These are phyloP conservation scores for Candida pseudoglaebosa DNA, from an alignment of 805 yeast species.

Conservation along the genomic window DNA sequence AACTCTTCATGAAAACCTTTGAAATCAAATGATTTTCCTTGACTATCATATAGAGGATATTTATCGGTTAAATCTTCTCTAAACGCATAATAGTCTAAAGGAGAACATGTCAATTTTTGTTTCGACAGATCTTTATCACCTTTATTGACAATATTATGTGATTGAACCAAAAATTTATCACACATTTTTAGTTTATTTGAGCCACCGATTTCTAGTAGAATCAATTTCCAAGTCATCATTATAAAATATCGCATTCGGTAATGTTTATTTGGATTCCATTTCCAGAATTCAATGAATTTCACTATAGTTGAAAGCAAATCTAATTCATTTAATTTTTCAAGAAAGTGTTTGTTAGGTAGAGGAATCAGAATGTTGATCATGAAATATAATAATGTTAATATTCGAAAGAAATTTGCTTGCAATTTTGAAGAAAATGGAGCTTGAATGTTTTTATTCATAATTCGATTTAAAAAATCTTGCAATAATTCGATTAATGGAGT, in stretches of 20 bases:
- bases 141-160: slow-evolving; percentile 32
- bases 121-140: slow-evolving; percentile 18
- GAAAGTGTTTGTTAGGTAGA: slow-evolving; percentile 11
- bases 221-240: slow-evolving; percentile 48
- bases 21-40: slow-evolving; percentile 14
- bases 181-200: slow-evolving; percentile 33
- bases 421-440: slow-evolving; percentile 2
- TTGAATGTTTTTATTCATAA: background rate
- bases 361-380: slow-evolving; percentile 22
- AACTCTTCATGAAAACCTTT: slow-evolving; percentile 19
- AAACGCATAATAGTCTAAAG: slow-evolving; percentile 80
- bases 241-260: slow-evolving; percentile 57
- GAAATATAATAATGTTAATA: slow-evolving; percentile 34
- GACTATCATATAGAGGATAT: slow-evolving; percentile 71
- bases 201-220: slow-evolving; percentile 64
- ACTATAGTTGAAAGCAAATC: slow-evolving; percentile 45
- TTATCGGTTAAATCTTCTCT: slow-evolving; percentile 69
- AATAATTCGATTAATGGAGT: slow-evolving; percentile 7
- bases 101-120: slow-evolving; percentile 54
- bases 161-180: slow-evolving; percentile 43
- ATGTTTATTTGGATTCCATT: slow-evolving; percentile 43
- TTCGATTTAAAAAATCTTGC: slow-evolving; percentile 4
- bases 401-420: slow-evolving; percentile 20
- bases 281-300: slow-evolving; percentile 59
- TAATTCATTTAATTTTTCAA: slow-evolving; percentile 19